These are phyloP conservation scores for Malus hybrid DNA, from an alignment of 331 rosid genomes.

Conservation along the genomic window DNA sequence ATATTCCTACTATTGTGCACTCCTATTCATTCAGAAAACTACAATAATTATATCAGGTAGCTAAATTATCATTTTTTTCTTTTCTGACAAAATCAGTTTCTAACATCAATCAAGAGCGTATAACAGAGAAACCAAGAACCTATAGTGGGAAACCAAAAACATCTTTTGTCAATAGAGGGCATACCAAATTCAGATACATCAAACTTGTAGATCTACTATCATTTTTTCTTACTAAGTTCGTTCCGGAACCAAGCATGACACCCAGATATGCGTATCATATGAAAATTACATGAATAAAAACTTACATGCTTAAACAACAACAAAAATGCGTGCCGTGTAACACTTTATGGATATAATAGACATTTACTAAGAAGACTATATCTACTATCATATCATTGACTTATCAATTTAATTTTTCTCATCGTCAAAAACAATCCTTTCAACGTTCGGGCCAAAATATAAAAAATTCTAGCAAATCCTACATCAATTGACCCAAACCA, in stretches of 20 bases:
- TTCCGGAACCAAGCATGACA: background rate
- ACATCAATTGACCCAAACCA: background rate
- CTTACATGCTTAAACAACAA: background rate
- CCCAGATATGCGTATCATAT: background rate
- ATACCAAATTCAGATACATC: background rate
- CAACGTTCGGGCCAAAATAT: background rate
- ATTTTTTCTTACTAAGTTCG: background rate
- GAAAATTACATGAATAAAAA: background rate
- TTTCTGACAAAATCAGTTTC: background rate
- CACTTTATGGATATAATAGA: background rate
- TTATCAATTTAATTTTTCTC: background rate
- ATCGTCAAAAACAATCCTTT: background rate
- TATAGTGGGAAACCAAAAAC: background rate
- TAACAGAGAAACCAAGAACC: background rate
- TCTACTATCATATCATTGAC: background rate
- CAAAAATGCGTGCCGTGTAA: background rate
- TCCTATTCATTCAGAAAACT: background rate
- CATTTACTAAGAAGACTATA: background rate
- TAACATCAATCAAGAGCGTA: background rate
- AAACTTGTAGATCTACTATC: background rate
- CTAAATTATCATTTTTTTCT: background rate
- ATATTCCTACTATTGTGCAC: background rate
- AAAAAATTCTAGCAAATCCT: background rate
- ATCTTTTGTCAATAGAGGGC: too few relatives aligned
- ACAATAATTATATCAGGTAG: background rate